These are phyloP conservation scores for Bolboschoenoplectus hybrid DNA, from an alignment of 202 grass and related monocot genomes.

Conservation along the genomic window DNA sequence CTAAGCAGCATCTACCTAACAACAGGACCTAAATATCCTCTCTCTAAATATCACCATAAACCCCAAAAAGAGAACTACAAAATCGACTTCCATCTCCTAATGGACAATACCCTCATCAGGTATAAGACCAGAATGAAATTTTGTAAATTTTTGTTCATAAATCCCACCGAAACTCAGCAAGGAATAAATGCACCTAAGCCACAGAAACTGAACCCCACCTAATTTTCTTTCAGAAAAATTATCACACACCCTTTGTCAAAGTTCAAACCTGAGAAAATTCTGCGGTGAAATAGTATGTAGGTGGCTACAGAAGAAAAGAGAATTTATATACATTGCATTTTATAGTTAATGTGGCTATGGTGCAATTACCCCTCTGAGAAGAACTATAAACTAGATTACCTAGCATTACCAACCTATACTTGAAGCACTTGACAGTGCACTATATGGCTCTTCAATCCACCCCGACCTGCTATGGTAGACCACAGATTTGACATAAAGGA, in stretches of 20 bases:
- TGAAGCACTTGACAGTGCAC: conserved; percentile 81
- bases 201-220: conserved; percentile 23
- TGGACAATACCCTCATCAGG: not conserved
- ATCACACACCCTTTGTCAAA: not conserved
- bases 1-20: conserved; percentile 18
- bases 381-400: conserved; percentile 17
- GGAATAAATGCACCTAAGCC: conserved; percentile 37
- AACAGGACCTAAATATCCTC: not conserved
- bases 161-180: conserved; percentile 12
- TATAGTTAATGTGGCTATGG: conserved; percentile 33
- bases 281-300: not conserved
- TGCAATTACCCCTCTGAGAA: conserved; percentile 34
- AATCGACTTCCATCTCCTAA: conserved; percentile 5
- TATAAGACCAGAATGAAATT: conserved; percentile 16
- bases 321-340: conserved; percentile 28
- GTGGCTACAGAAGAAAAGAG: not conserved
- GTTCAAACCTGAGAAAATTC: not conserved
- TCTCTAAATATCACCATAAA: conserved; percentile 20
- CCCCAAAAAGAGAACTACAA: conserved; percentile 21
- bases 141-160: conserved; percentile 16
- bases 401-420: conserved; percentile 39
- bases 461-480: conserved; percentile 69
- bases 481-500: conserved; percentile 72
- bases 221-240: conserved; percentile 20
- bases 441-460: conserved; percentile 69